Percentiles rank a stretch among this genome's conserved stretches.
Evolutionary conservation across 2,329 filamentous ascomycete genomes (phyloP).

Genomic region (Penicillium frequentans): DNA sequence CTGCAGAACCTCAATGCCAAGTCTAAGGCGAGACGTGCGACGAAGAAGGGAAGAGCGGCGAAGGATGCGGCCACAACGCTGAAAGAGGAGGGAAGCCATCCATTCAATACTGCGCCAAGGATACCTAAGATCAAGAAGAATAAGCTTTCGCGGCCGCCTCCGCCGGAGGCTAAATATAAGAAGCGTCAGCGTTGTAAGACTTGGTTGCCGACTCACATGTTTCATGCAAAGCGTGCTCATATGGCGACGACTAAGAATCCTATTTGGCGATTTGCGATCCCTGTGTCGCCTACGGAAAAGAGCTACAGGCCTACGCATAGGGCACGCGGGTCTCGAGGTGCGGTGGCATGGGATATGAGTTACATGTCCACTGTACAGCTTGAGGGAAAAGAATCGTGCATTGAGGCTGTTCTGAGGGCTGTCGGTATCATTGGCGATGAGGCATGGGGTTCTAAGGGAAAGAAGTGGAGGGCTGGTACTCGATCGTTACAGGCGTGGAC

Average conservation of each 20-base stretch:
- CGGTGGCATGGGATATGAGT: constrained; percentile 88
- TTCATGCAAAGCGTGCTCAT: constrained; percentile 85
- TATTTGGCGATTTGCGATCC: constrained; percentile 87
- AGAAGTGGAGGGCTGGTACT: constrained; percentile 69
- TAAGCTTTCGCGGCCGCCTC: constrained; percentile 63
- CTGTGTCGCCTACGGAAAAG: constrained; percentile 84
- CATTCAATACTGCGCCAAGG: constrained; percentile 39
- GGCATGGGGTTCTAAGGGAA: constrained; percentile 63
- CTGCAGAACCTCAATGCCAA: constrained; percentile 61
- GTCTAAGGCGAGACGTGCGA: constrained; percentile 40
- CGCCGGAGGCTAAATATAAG: constrained; percentile 69
- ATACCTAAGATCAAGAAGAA: constrained; percentile 70
- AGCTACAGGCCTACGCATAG: constrained; percentile 85
- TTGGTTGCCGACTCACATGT: constrained; percentile 92
- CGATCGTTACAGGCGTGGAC: constrained; percentile 60
- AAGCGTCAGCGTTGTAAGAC: constrained; percentile 86
- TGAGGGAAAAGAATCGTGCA: constrained; percentile 63
- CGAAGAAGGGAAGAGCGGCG: constrained; percentile 47
- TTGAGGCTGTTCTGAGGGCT: constrained; percentile 65
- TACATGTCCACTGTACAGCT: constrained; percentile 87
- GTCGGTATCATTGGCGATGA: constrained; percentile 62
- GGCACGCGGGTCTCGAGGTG: constrained; percentile 71
- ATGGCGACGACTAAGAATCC: constrained; percentile 79
- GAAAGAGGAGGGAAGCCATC: constrained; percentile 29
- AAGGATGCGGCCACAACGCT: constrained; percentile 22